These are phyloP conservation scores for Gonium pectorale DNA, from an alignment of 139 green algal genomes.

Conservation along the genomic window DNA sequence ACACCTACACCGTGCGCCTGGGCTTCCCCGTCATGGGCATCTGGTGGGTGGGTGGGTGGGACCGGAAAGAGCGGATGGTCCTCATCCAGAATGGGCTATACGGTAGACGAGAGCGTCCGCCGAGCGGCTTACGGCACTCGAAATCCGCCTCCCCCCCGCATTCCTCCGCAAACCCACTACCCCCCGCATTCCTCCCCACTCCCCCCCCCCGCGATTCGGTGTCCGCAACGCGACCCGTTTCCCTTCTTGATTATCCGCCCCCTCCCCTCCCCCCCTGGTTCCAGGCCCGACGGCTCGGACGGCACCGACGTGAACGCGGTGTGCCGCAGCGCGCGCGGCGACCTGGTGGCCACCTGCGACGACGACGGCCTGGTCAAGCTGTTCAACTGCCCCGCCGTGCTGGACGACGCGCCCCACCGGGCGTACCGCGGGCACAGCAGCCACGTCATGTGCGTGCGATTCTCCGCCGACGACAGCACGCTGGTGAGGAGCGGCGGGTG, in stretches of 20 bases:
- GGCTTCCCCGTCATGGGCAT: constrained; percentile 84
- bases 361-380: constrained; percentile 77
- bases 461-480: constrained; percentile 57
- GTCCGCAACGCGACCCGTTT: too few relatives aligned
- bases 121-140: too few relatives aligned
- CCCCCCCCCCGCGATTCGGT: too few relatives aligned
- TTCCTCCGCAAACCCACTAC: too few relatives aligned
- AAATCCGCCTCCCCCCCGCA: too few relatives aligned
- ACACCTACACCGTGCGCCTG: constrained; percentile 71
- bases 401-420: constrained; percentile 74
- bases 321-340: constrained; percentile 35
- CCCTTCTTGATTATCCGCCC: too few relatives aligned
- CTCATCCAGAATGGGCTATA: too few relatives aligned
- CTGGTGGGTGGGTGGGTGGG: too few relatives aligned
- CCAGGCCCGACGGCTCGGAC: constrained; percentile 62
- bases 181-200: not conserved
- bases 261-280: constrained; percentile 78
- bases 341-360: constrained; percentile 55
- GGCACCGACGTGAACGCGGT: constrained; percentile 67
- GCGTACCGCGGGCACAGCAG: constrained; percentile 76
- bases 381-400: constrained; percentile 80
- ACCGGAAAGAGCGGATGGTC: too few relatives aligned
- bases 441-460: constrained; percentile 78
- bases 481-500: not conserved
- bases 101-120: too few relatives aligned